phyloP scores from a whole-genome alignment of 163 green algal genomes.

The Prototheca wickerhamii region DNA sequence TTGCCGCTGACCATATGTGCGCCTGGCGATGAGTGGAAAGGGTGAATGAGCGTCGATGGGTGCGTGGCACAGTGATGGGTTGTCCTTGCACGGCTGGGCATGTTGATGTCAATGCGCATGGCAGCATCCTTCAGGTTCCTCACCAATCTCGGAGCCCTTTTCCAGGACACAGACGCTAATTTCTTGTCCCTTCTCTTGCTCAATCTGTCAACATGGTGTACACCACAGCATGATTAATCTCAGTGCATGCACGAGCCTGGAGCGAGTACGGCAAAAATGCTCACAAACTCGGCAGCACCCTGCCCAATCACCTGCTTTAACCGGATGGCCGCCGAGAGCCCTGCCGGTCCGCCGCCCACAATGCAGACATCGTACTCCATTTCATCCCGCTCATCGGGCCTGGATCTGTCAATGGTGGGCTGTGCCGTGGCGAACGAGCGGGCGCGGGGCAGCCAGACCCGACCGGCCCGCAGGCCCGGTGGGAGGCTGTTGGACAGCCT shows the following conservation, averaged over 20 bases:
- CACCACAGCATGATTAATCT: too few species aligned
- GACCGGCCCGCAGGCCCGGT: neutral
- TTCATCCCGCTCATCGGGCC: slow-evolving; percentile 31
- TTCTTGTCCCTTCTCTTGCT: slow-evolving; percentile 48
- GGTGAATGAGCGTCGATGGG: neutral
- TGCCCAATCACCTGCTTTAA: slow-evolving; percentile 81
- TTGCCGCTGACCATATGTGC: slow-evolving; percentile 85
- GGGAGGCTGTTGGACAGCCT: too few species aligned
- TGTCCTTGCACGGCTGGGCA: too few species aligned
- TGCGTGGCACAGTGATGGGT: too few species aligned
- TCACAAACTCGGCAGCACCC: too few species aligned
- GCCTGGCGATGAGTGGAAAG: slow-evolving; percentile 38
- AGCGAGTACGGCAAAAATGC: too few species aligned
- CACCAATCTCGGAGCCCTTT: slow-evolving; percentile 80
- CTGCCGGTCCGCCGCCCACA: slow-evolving; percentile 80
- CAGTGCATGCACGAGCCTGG: too few species aligned
- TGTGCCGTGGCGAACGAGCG: neutral
- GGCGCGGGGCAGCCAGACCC: neutral
- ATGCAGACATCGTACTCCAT: slow-evolving; percentile 82
- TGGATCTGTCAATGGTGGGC: neutral
- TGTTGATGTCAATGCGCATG: neutral
- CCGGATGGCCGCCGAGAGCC: slow-evolving; percentile 75
- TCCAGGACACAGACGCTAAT: slow-evolving; percentile 85
- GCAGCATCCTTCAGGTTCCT: slow-evolving; percentile 2
- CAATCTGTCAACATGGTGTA: neutral